A percentile compares a stretch with the other conserved stretches of the same genome.
Evolutionary conservation across 106 monocot genomes (phyloP).

Genomic region (Allium sativum): DNA sequence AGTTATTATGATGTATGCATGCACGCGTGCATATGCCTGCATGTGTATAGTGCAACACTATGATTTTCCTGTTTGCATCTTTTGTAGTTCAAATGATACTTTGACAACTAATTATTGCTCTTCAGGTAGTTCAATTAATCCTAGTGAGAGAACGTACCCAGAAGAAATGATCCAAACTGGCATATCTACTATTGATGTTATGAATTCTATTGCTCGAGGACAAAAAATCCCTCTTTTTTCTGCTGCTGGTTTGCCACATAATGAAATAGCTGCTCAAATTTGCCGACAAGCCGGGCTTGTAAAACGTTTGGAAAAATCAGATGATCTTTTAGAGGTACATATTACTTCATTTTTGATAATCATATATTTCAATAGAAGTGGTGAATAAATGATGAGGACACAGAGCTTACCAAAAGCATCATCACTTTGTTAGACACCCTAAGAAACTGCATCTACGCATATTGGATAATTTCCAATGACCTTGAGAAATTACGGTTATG

Average conservation of each 20-base stretch:
- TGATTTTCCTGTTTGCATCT: too few relatives aligned
- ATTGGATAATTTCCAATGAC: too few relatives aligned
- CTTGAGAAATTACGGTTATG: too few relatives aligned
- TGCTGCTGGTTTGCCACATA: slow-evolving; percentile 96
- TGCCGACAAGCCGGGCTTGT: slow-evolving; percentile 99
- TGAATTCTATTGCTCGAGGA: slow-evolving; percentile 99
- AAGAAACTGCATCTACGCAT: too few relatives aligned
- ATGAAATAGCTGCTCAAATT: slow-evolving; percentile 99
- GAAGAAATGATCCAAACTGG: slow-evolving; percentile 99
- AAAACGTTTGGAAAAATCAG: slow-evolving; percentile 66
- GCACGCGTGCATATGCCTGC: too few relatives aligned
- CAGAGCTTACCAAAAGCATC: too few relatives aligned
- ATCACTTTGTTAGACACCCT: too few relatives aligned
- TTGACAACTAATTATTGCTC: not conserved
- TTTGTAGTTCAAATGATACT: too few relatives aligned
- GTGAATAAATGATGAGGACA: too few relatives aligned
- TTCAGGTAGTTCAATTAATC: slow-evolving; percentile 98
- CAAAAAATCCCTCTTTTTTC: slow-evolving; percentile 99
- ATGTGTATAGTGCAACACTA: too few relatives aligned
- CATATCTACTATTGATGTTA: slow-evolving; percentile 98
- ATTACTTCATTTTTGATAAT: too few relatives aligned
- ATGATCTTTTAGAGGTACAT: slow-evolving; percentile 69
- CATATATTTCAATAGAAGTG: too few relatives aligned
- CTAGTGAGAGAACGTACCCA: slow-evolving; percentile 98
- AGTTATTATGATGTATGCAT: slow-evolving; percentile 4